Conservation (phyloP, 2,329 filamentous ascomycete genomes). For the Monilinia polystroma region DNA sequence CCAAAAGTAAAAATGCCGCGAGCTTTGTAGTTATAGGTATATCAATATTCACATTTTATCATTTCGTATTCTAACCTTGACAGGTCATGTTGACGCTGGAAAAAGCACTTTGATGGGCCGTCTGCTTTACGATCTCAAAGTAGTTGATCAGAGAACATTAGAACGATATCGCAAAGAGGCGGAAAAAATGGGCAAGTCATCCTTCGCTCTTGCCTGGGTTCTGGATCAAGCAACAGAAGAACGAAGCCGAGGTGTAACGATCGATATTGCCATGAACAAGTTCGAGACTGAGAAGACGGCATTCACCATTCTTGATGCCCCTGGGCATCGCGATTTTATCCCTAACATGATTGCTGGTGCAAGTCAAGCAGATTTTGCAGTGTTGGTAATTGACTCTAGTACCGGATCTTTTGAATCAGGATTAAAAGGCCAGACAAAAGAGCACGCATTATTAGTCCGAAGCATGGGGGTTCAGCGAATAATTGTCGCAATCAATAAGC, state of each 20-base stretch:
- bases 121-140: slow-evolving; percentile 83
- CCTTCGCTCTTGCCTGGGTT: slow-evolving; percentile 96
- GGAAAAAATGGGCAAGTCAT: slow-evolving; percentile 87
- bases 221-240: slow-evolving; percentile 91
- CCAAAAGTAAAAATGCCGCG: slow-evolving; percentile 72
- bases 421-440: slow-evolving; percentile 87
- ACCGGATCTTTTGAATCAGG: slow-evolving; percentile 92
- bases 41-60: slow-evolving; percentile 40
- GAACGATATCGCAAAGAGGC: slow-evolving; percentile 88
- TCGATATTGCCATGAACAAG: slow-evolving; percentile 92
- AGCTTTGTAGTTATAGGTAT: slow-evolving; percentile 92
- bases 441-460: slow-evolving; percentile 84
- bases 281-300: slow-evolving; percentile 85
- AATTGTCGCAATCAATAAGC: slow-evolving; percentile 92
- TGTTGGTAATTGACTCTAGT: slow-evolving; percentile 88
- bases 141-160: slow-evolving; percentile 82
- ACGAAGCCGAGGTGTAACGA: slow-evolving; percentile 84
- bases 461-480: slow-evolving; percentile 88
- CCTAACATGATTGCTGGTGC: slow-evolving; percentile 99
- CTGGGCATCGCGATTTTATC: slow-evolving; percentile 92
- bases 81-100: slow-evolving; percentile 93
- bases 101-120: slow-evolving; percentile 98
- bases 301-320: slow-evolving; percentile 94
- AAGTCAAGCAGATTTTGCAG: slow-evolving; percentile 91
- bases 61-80: slow-evolving; percentile 22